Evolutionary conservation across 2,329 filamentous ascomycete species (phyloP).

Genomic region (Penicillium sp.): DNA sequence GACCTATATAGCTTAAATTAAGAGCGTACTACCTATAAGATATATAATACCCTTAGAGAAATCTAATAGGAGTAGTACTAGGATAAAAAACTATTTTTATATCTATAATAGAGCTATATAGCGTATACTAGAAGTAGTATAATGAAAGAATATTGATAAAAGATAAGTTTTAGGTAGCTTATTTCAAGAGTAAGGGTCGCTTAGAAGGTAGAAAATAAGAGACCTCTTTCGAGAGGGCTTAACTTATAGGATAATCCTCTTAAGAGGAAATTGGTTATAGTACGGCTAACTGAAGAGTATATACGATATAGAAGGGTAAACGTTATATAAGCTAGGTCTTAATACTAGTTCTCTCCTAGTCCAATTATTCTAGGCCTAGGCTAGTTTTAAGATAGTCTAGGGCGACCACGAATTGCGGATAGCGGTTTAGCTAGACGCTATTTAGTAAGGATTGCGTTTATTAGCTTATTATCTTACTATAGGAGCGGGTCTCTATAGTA

Average conservation of each 20-base stretch:
- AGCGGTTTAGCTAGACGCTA: neutral
- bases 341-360: slow-evolving; percentile 5
- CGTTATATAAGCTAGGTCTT: slow-evolving; percentile 13
- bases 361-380: slow-evolving; percentile 9
- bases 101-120: slow-evolving; percentile 1
- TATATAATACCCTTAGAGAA: neutral
- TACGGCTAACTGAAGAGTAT: slow-evolving; percentile 9
- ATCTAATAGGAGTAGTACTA: slow-evolving; percentile 2
- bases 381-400: slow-evolving; percentile 5
- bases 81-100: neutral
- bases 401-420: no score
- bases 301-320: slow-evolving; percentile 4
- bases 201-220: neutral
- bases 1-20: neutral
- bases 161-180: neutral
- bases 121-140: neutral
- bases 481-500: neutral
- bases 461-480: slow-evolving; percentile 5
- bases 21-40: slow-evolving; percentile 1
- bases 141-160: neutral
- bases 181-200: neutral
- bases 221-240: neutral
- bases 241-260: slow-evolving; percentile 10
- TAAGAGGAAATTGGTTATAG: slow-evolving; percentile 12
- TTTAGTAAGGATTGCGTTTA: slow-evolving; percentile 1